Evolutionary conservation across 768 basidiomycete species (phyloP).

Genomic region (Ramaria sp.): DNA sequence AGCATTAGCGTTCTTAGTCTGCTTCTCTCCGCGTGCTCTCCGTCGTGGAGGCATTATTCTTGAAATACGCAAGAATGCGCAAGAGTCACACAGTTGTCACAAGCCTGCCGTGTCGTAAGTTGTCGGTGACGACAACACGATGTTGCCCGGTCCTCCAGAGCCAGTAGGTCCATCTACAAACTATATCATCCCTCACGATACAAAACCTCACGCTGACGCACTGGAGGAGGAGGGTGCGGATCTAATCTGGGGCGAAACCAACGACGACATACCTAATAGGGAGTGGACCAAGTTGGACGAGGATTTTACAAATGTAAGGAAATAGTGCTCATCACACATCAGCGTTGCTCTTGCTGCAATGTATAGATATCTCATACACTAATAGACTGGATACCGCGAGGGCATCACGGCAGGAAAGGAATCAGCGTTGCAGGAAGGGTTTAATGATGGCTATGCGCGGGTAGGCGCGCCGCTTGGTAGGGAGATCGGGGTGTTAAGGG

Average conservation of each 20-base stretch:
- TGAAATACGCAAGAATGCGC: background rate
- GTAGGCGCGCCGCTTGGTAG: slow-evolving; percentile 67
- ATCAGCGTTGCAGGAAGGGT: slow-evolving; percentile 75
- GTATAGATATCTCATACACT: background rate
- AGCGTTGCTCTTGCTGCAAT: background rate
- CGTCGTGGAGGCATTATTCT: background rate
- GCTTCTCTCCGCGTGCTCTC: background rate
- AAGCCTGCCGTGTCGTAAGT: background rate
- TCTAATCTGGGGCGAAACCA: background rate
- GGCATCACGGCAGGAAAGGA: slow-evolving; percentile 92
- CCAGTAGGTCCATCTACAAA: too few relatives aligned
- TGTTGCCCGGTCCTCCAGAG: background rate
- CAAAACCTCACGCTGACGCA: background rate
- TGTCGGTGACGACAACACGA: background rate
- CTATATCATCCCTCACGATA: background rate
- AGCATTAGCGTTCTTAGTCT: background rate
- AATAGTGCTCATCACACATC: background rate
- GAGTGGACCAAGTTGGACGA: slow-evolving; percentile 63
- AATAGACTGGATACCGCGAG: slow-evolving; percentile 88
- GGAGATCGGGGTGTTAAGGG: slow-evolving; percentile 69
- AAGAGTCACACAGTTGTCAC: background rate
- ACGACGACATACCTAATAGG: slow-evolving; percentile 12
- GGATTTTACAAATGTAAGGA: slow-evolving; percentile 60
- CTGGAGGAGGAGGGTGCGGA: slow-evolving; percentile 1
- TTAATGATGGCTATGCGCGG: slow-evolving; percentile 72